phyloP scores from a whole-genome alignment of 2,329 filamentous ascomycete genomes.

The Neonectria ditissima region DNA sequence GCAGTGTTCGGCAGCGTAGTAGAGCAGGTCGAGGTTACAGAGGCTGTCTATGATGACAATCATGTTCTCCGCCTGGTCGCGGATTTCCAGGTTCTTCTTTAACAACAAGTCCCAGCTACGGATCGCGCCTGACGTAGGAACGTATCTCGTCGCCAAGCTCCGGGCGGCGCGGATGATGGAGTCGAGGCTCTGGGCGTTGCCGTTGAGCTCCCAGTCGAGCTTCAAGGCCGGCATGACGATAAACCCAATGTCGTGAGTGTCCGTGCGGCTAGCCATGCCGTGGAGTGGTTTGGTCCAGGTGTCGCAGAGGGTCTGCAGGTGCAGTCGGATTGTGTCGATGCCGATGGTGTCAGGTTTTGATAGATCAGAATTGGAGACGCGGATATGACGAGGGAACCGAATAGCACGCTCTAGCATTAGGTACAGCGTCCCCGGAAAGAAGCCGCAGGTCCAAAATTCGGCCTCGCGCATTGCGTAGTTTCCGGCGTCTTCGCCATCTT shows the following conservation, averaged over 20 bases:
- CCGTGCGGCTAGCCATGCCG: constrained; percentile 55
- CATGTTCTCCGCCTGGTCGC: constrained; percentile 46
- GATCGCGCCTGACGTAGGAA: constrained; percentile 56
- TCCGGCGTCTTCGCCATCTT: constrained; percentile 42
- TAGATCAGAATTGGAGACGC: background rate
- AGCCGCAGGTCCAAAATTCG: constrained; percentile 58
- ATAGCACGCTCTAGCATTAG: constrained; percentile 49
- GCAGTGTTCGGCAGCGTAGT: constrained; percentile 52
- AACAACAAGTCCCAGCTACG: constrained; percentile 60
- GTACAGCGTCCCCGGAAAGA: constrained; percentile 55
- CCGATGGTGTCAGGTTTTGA: background rate
- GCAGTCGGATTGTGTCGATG: background rate
- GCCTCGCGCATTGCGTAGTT: constrained; percentile 46
- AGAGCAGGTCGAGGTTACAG: constrained; percentile 55
- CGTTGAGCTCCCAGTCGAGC: constrained; percentile 60
- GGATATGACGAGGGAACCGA: constrained; percentile 42
- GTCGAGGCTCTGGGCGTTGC: constrained; percentile 52
- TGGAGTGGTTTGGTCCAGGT: constrained; percentile 36
- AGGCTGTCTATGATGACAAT: constrained; percentile 58
- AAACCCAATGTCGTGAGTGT: constrained; percentile 67
- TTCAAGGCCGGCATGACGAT: constrained; percentile 62
- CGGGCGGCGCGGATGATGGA: constrained; percentile 58
- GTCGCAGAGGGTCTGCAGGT: constrained; percentile 24
- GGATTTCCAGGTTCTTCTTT: constrained; percentile 47
- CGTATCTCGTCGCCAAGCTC: constrained; percentile 57